Percentiles rank a stretch among this genome's conserved stretches.
Conservation (phyloP, 2,329 filamentous ascomycete species). For the Plectosphaerella plurivora region DNA sequence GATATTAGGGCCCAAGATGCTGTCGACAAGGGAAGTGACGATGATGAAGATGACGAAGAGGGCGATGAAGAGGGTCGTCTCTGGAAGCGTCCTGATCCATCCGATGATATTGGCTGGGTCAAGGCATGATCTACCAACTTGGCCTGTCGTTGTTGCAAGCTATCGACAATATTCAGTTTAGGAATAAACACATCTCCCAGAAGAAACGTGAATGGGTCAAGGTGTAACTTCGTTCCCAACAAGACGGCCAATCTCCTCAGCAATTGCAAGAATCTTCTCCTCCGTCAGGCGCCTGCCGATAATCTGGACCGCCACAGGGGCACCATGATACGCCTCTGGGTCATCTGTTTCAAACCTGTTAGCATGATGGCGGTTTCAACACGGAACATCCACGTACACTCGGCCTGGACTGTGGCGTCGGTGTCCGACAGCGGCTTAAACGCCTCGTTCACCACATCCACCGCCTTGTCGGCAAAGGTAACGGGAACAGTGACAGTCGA, state of each 20-base stretch:
- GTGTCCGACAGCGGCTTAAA: constrained; percentile 14
- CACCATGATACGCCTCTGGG: constrained; percentile 18
- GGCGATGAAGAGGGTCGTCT: too few relatives aligned
- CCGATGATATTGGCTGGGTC: too few relatives aligned
- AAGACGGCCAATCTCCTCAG: constrained; percentile 19
- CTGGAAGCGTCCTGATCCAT: too few relatives aligned
- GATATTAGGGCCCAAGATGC: too few relatives aligned
- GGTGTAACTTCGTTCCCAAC: not conserved
- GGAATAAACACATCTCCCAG: too few relatives aligned
- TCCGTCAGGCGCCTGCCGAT: constrained; percentile 18
- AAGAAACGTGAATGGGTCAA: not conserved
- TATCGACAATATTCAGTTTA: too few relatives aligned
- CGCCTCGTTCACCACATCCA: constrained; percentile 21
- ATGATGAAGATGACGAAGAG: too few relatives aligned
- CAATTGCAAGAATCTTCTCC: constrained; percentile 24
- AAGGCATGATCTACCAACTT: too few relatives aligned
- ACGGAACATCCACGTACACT: constrained; percentile 15
- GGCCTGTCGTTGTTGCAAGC: too few relatives aligned
- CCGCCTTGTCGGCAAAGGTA: constrained; percentile 31
- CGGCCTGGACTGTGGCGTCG: constrained; percentile 15
- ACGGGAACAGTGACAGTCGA: constrained; percentile 39
- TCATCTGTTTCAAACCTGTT: constrained; percentile 6
- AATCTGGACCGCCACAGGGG: constrained; percentile 18
- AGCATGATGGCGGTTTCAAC: not conserved
- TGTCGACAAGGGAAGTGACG: too few relatives aligned